These are phyloP conservation scores for Claviceps purpurea DNA, from an alignment of 2,329 filamentous ascomycete species.

Conservation along the genomic window DNA sequence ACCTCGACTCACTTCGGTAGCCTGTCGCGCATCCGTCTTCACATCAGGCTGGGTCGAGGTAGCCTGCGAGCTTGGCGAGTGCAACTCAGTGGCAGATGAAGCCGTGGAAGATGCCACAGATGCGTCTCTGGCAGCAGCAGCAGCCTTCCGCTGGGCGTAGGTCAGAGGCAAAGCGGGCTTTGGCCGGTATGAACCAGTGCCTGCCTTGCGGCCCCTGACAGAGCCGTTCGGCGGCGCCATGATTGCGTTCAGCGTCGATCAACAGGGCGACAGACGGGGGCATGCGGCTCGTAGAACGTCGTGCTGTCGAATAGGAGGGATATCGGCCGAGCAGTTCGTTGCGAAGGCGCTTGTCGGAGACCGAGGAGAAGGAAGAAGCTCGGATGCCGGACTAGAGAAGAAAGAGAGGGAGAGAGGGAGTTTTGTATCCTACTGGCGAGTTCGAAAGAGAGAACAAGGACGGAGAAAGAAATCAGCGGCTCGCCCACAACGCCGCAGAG, in stretches of 20 bases:
- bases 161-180: constrained; percentile 26
- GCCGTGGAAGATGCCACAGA: constrained; percentile 5
- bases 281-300: not conserved
- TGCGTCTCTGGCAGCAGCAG: constrained; percentile 13
- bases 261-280: not conserved
- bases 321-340: not conserved
- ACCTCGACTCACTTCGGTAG: not conserved
- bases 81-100: constrained; percentile 4
- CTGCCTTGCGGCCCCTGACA: constrained; percentile 19
- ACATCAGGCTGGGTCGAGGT: not conserved
- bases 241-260: constrained; percentile 1
- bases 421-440: not conserved
- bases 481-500: constrained; percentile 20
- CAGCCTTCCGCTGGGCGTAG: constrained; percentile 24
- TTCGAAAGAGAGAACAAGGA: not conserved
- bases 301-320: not conserved
- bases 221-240: constrained; percentile 23
- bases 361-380: not conserved
- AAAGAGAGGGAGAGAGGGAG: not conserved
- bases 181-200: constrained; percentile 16
- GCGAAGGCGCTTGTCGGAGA: not conserved
- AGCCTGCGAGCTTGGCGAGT: not conserved
- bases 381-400: not conserved
- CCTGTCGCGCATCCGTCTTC: not conserved
- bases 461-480: constrained; percentile 12